Conservation (phyloP, 345 rosid genomes). For the Cardamine chenopodiifolia region DNA sequence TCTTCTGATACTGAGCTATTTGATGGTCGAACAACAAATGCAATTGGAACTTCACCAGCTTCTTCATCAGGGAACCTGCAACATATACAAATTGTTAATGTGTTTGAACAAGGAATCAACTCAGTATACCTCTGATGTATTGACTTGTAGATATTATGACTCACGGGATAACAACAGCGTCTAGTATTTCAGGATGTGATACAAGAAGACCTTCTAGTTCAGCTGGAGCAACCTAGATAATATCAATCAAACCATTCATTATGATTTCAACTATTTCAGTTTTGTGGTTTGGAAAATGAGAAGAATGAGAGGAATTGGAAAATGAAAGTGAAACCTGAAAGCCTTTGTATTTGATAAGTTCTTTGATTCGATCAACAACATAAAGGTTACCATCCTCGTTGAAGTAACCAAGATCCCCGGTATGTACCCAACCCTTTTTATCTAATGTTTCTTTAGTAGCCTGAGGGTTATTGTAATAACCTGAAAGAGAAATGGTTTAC, state of each 20-base stretch:
- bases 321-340: slow-evolving; percentile 63
- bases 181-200: slow-evolving; percentile 81
- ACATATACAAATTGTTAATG: not conserved
- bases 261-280: not conserved
- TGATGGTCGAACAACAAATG: slow-evolving; percentile 75
- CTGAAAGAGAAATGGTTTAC: slow-evolving; percentile 47
- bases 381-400: slow-evolving; percentile 70
- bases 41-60: slow-evolving; percentile 93
- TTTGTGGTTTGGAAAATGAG: not conserved
- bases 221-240: slow-evolving; percentile 87
- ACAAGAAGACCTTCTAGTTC: slow-evolving; percentile 95
- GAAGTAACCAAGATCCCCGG: slow-evolving; percentile 90
- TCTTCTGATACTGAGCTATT: slow-evolving; percentile 68
- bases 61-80: slow-evolving; percentile 84
- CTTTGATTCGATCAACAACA: slow-evolving; percentile 89
- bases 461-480: slow-evolving; percentile 72
- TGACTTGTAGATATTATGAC: slow-evolving; percentile 33
- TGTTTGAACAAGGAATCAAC: not conserved
- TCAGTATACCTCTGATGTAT: not conserved
- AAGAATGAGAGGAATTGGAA: slow-evolving; percentile 1
- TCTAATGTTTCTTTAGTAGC: slow-evolving; percentile 85
- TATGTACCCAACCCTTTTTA: slow-evolving; percentile 81
- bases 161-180: slow-evolving; percentile 94
- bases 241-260: slow-evolving; percentile 18
- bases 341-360: slow-evolving; percentile 91